Conservation (phyloP, 805 yeast species). For the Metschnikowia shivogae region DNA sequence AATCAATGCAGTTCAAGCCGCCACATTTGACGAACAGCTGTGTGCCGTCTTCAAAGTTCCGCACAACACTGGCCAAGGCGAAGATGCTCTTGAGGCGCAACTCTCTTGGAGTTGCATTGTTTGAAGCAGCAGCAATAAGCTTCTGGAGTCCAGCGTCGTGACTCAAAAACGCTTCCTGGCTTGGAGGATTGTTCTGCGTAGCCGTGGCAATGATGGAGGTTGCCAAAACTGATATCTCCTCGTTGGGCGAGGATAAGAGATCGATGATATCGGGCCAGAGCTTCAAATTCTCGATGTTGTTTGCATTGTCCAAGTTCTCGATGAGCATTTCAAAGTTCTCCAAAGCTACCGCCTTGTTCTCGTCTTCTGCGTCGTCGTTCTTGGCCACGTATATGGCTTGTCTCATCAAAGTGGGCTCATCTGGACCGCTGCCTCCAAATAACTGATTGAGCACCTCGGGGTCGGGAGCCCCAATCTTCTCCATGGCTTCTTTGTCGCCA, state of each 20-base stretch:
- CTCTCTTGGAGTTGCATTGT: slow-evolving; percentile 13
- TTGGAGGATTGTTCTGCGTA: slow-evolving; percentile 79
- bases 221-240: slow-evolving; percentile 50
- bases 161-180: slow-evolving; percentile 64
- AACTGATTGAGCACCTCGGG: slow-evolving; percentile 75
- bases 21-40: slow-evolving; percentile 47
- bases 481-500: slow-evolving; percentile 65
- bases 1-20: slow-evolving; percentile 60
- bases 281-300: slow-evolving; percentile 77
- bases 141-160: slow-evolving; percentile 45
- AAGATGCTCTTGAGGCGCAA: slow-evolving; percentile 65
- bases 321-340: slow-evolving; percentile 92
- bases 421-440: slow-evolving; percentile 61
- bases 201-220: slow-evolving; percentile 84
- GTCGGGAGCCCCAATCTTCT: slow-evolving; percentile 65
- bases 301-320: slow-evolving; percentile 92
- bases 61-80: slow-evolving; percentile 68
- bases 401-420: slow-evolving; percentile 86
- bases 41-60: slow-evolving; percentile 62
- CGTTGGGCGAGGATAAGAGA: slow-evolving; percentile 40
- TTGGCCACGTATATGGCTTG: slow-evolving; percentile 61
- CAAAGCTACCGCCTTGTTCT: slow-evolving; percentile 67
- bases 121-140: slow-evolving; percentile 42
- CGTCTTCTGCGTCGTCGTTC: slow-evolving; percentile 55
- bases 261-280: slow-evolving; percentile 73